Evolutionary conservation across 345 rosid genomes (phyloP).

Genomic region (Boechera divaricarpa): DNA sequence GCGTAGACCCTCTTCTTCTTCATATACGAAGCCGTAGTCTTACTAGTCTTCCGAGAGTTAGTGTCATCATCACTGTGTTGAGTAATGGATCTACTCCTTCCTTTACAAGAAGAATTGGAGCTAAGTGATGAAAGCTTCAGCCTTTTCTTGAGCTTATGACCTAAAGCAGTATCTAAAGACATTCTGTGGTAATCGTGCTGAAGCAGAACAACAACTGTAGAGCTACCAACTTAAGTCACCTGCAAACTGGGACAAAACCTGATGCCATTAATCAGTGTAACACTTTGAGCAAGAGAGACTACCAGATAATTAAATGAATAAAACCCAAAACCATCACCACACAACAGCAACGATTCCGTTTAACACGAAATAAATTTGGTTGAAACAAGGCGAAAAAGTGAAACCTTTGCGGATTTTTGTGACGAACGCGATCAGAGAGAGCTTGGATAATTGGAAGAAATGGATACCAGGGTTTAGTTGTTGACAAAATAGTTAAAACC

Average conservation of each 20-base stretch:
- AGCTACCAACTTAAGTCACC: slow-evolving; percentile 20
- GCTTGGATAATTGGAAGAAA: slow-evolving; percentile 22
- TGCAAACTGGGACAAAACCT: neutral
- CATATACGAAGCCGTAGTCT: slow-evolving; percentile 30
- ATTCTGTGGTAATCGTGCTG: slow-evolving; percentile 35
- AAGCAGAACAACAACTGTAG: slow-evolving; percentile 16
- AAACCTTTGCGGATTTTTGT: slow-evolving; percentile 40
- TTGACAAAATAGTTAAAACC: neutral
- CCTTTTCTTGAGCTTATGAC: slow-evolving; percentile 53
- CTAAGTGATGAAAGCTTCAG: slow-evolving; percentile 47
- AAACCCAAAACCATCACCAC: slow-evolving; percentile 25
- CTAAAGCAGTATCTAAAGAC: slow-evolving; percentile 46
- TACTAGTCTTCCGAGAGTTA: slow-evolving; percentile 31
- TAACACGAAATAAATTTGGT: neutral
- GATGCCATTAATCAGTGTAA: no score
- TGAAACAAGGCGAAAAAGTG: slow-evolving; percentile 19
- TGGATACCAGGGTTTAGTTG: slow-evolving; percentile 39
- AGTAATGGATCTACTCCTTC: slow-evolving; percentile 37
- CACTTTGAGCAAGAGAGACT: no score
- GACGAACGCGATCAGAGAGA: slow-evolving; percentile 27
- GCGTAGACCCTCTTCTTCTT: slow-evolving; percentile 62
- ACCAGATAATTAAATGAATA: neutral
- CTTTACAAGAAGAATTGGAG: slow-evolving; percentile 42
- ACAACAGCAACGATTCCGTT: neutral
- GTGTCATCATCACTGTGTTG: slow-evolving; percentile 30